phyloP scores from a whole-genome alignment of 352 stramenopile genomes.

The Phytophthora brassicae region DNA sequence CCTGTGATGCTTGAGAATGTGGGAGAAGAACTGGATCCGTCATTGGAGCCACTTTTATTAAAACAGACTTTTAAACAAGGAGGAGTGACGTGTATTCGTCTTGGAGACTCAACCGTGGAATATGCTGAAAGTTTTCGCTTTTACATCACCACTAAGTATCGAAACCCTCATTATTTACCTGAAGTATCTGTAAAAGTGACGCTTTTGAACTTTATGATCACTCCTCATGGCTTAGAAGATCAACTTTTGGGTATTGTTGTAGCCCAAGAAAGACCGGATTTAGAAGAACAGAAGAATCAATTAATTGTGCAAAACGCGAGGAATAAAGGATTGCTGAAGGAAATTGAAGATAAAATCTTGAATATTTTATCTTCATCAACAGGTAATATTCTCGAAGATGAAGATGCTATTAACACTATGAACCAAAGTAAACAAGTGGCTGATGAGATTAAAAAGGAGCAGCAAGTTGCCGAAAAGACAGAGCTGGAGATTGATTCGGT shows the following conservation, averaged over 20 bases:
- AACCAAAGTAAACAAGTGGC: constrained; percentile 90
- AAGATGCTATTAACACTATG: constrained; percentile 92
- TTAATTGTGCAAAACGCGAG: constrained; percentile 91
- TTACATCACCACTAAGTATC: constrained; percentile 94
- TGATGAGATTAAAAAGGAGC: constrained; percentile 93
- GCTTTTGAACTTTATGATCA: constrained; percentile 96
- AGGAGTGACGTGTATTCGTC: constrained; percentile 88
- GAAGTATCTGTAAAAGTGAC: constrained; percentile 94
- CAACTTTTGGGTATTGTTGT: constrained; percentile 93
- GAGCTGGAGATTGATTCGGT: constrained; percentile 91
- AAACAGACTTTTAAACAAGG: constrained; percentile 95
- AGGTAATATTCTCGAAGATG: constrained; percentile 94
- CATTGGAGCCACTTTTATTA: constrained; percentile 91
- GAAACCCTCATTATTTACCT: constrained; percentile 93
- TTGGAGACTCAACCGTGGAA: constrained; percentile 93
- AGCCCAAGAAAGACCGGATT: constrained; percentile 88
- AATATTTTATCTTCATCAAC: constrained; percentile 90
- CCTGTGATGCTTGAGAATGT: constrained; percentile 93
- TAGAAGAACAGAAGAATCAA: constrained; percentile 93
- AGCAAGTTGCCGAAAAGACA: constrained; percentile 88
- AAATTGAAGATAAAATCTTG: constrained; percentile 95
- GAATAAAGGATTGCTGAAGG: constrained; percentile 91
- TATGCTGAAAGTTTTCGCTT: constrained; percentile 93
- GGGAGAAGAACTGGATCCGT: constrained; percentile 91
- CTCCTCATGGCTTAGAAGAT: constrained; percentile 90